Base-by-base conservation (phyloP, 495 filamentous ascomycete species). In the Trypethelium eluteriae region DNA sequence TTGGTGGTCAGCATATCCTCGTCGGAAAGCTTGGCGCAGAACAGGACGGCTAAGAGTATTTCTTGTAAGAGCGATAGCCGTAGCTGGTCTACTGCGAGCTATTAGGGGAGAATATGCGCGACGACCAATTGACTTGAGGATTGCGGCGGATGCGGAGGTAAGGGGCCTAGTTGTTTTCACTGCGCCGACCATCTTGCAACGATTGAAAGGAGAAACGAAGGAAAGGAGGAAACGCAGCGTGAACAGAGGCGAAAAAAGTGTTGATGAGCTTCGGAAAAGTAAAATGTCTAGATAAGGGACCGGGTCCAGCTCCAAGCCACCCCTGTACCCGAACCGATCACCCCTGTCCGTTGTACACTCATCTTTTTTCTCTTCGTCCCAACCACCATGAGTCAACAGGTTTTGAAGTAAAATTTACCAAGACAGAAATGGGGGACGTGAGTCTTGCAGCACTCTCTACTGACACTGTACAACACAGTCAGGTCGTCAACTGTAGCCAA, bases 1-100 rank as follows among this genome's bases (percentile, higher is more conserved):
- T 10, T 12, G 38, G 11, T 63, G 34, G 39, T 74, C 72, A 14
- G 68, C 70, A 39, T 72, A 72, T 7, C 49, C 39, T 16, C 72
- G 59, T 25, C 68, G 62, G 35, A 73, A 73, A 16, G 36, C 47
- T 46, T 71, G 62, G n/a, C 61, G 70, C 9, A 70, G 39, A 14
- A 36, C 3, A 35, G 18, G 53, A 7, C 53, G n/a, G 53, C 14
- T 34, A 32, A 34, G 6, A 59, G 53, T 34, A 35, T 18, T 9
- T 36, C 53, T 18, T 4, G 53, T 7, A 14, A 59, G 53, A 9
- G 32, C 53, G 7, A 32, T 6, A 59, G 53, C 53, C 7, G 53
- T 59, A 59, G 53, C 53, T 59, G 53, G 53, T 36, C 53, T 59
- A 32, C 53, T 59, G 53, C 53, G 53, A 14, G 53, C 53, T 59